These are phyloP conservation scores for Beauveria sp. DNA, from an alignment of 2,329 filamentous ascomycete species.

Conservation along the genomic window DNA sequence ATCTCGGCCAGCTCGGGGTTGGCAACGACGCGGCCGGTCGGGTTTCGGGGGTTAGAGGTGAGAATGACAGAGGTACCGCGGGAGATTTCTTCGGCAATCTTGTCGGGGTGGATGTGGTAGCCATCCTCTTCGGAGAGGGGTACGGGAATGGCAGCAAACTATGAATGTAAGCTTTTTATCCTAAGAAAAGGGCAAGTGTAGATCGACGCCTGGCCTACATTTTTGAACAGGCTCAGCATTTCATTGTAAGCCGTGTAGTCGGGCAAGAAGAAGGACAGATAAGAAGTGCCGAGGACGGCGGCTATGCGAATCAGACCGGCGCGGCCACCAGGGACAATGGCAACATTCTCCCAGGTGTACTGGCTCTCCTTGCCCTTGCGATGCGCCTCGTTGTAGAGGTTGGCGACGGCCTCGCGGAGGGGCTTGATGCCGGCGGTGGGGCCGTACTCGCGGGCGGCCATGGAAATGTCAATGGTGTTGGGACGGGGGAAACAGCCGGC, in stretches of 20 bases:
- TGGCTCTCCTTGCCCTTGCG: slow-evolving; percentile 78
- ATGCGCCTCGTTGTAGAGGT: slow-evolving; percentile 89
- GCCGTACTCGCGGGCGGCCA: slow-evolving; percentile 79
- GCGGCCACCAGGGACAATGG: slow-evolving; percentile 87
- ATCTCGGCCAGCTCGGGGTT: slow-evolving; percentile 84
- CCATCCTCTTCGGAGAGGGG: slow-evolving; percentile 78
- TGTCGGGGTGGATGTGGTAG: slow-evolving; percentile 89
- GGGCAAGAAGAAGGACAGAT: slow-evolving; percentile 88
- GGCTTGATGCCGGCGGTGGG: slow-evolving; percentile 92
- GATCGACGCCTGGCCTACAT: slow-evolving; percentile 41
- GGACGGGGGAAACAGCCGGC: slow-evolving; percentile 82
- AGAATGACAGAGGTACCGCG: slow-evolving; percentile 82
- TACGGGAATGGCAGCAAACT: slow-evolving; percentile 82
- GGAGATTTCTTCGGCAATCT: slow-evolving; percentile 85
- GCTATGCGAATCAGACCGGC: slow-evolving; percentile 92
- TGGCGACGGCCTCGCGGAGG: slow-evolving; percentile 79
- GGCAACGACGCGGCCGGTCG: slow-evolving; percentile 78
- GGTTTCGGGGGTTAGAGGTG: slow-evolving; percentile 92
- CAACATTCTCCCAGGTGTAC: slow-evolving; percentile 97
- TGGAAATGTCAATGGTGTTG: slow-evolving; percentile 66
- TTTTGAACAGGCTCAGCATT: slow-evolving; percentile 92
- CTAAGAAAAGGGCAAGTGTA: too few relatives aligned
- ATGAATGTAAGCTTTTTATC: neutral
- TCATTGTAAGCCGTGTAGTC: slow-evolving; percentile 98
- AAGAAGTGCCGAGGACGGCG: slow-evolving; percentile 85